Base-by-base conservation (phyloP, 1,284 basidiomycete species). In the Trichosporon ovoides region DNA sequence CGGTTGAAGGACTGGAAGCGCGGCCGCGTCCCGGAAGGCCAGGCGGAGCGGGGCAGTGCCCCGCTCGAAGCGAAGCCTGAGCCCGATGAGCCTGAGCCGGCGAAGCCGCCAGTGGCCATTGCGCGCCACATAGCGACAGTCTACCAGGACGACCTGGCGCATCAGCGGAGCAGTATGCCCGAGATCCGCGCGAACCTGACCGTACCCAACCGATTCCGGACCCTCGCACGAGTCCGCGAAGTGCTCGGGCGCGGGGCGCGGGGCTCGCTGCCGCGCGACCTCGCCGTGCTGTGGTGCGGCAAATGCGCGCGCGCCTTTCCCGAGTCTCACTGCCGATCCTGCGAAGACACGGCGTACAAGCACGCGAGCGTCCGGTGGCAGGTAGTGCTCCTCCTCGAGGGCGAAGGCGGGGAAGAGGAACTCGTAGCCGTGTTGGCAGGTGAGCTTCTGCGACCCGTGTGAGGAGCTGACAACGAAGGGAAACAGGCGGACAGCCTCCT, bases 161-260 rank as follows among this genome's bases (percentile, higher is more conserved):
- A 73, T 57, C 22, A 28, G 24, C 24, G 22, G 6, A n/a, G 14
- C 0, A 19, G 64, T n/a, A 61, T 61, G n/a, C 62, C 68, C 1
- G 55, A 65, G 7, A 57, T 70, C 24, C 43, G 61, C 13, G 24
- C 20, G 14, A 69, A 71, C 60, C 35, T 22, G 11, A 66, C 66
- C 3, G 34, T 64, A 3, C 68, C 68, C 3, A 73, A 75, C 53
- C 64, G 64, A 48, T 70, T 64, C 58, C 64, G 66, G 18, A 55
- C 69, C 11, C 62, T 53, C 4, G 70, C 68, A 19, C 59, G 67
- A 22, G 68, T 75, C n/a, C 54, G 55, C 4, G n/a, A 31, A 3
- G 24, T 63, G 18, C 7, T 52, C 13, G 28, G 50, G 10, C 46
- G 57, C 20, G 46, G 49, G 19, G 38, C 33, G n/a, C 53, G 55